phyloP scores from a whole-genome alignment of 345 rosid genomes.

The Stellera chamaejasme region DNA sequence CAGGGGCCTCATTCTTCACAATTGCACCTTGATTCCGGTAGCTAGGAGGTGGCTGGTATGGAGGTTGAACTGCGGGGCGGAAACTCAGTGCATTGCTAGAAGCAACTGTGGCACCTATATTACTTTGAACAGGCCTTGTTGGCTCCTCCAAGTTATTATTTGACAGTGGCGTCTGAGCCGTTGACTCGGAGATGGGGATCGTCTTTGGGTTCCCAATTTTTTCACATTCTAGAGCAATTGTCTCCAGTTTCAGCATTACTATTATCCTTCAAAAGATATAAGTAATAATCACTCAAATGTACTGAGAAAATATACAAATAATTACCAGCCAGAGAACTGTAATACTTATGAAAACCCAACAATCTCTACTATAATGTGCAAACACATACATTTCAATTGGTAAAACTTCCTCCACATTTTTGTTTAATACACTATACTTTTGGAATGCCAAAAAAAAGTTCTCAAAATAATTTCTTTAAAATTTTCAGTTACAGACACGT shows the following conservation, averaged over 20 bases:
- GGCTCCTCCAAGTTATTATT: constrained; percentile 21
- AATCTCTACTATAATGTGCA: too few relatives aligned
- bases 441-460: too few relatives aligned
- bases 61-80: constrained; percentile 62
- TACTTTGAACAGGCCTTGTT: constrained; percentile 21
- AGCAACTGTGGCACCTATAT: constrained; percentile 20
- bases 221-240: constrained; percentile 56
- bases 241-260: constrained; percentile 81
- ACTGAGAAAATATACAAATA: constrained; percentile 2
- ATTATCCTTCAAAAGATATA: constrained; percentile 44
- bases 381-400: too few relatives aligned
- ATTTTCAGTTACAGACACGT: too few relatives aligned
- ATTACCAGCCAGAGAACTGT: constrained; percentile 4
- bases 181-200: constrained; percentile 32
- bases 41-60: constrained; percentile 72
- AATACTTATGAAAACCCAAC: too few relatives aligned
- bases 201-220: constrained; percentile 64
- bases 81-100: constrained; percentile 35
- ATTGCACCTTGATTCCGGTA: constrained; percentile 70
- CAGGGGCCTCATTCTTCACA: constrained; percentile 87
- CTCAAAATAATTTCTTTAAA: too few relatives aligned
- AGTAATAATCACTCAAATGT: constrained; percentile 8
- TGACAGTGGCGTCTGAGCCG: constrained; percentile 32
- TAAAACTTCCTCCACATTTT: too few relatives aligned
- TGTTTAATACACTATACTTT: too few relatives aligned